A percentile compares a stretch with the other conserved stretches of the same genome.
phyloP scores from a whole-genome alignment of 257 asterid species.

The Ligustrum vulgare region DNA sequence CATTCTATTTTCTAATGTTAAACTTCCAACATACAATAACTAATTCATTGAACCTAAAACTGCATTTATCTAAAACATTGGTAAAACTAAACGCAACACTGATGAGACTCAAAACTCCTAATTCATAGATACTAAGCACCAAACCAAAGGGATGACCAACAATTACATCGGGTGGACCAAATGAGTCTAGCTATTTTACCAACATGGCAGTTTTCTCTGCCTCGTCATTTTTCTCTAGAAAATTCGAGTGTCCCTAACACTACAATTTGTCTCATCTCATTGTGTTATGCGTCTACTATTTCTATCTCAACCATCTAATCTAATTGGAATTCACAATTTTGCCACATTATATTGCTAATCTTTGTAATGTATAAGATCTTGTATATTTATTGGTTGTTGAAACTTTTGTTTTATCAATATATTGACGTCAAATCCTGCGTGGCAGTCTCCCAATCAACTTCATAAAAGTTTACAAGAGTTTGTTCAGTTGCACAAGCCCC shows the following conservation, averaged over 20 bases:
- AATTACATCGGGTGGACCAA: no score
- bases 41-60: no score
- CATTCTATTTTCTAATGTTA: no score
- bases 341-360: background rate
- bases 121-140: no score
- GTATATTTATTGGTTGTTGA: background rate
- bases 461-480: no score
- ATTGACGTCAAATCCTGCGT: background rate
- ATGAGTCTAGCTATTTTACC: no score
- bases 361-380: background rate
- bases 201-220: slow-evolving; percentile 7
- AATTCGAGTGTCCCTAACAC: slow-evolving; percentile 15
- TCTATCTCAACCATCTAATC: background rate
- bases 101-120: no score
- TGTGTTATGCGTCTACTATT: background rate
- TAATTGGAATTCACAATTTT: background rate
- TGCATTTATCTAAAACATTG: no score
- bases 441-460: background rate
- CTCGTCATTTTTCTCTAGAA: slow-evolving; percentile 13
- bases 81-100: no score
- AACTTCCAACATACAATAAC: no score
- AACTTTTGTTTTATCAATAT: no score
- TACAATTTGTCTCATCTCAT: slow-evolving; percentile 10
- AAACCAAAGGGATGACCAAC: no score
- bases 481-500: background rate